Evolutionary conservation across 2,329 filamentous ascomycete genomes (phyloP).

Genomic region (Alternaria consortialis): DNA sequence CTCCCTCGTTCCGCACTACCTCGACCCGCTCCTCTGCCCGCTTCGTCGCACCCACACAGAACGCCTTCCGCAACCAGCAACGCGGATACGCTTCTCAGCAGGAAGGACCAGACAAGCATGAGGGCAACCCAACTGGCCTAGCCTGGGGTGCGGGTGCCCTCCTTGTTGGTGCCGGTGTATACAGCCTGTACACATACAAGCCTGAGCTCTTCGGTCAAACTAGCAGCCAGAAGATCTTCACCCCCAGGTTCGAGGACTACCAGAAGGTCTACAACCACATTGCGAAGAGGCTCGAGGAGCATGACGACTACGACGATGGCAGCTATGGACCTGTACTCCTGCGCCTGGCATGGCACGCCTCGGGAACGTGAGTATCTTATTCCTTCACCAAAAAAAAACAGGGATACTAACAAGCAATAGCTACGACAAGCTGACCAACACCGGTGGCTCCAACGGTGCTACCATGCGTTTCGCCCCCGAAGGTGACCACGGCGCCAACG

Average conservation of each 20-base stretch:
- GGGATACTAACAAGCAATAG: conserved; percentile 33
- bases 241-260: conserved; percentile 85
- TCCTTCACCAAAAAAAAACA: no score
- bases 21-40: conserved; percentile 63
- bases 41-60: conserved; percentile 67
- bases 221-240: conserved; percentile 63
- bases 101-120: conserved; percentile 54
- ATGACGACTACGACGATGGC: conserved; percentile 95
- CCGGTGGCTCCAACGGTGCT: conserved; percentile 93
- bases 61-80: conserved; percentile 77
- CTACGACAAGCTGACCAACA: conserved; percentile 85
- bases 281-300: conserved; percentile 80
- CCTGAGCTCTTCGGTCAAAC: conserved; percentile 54
- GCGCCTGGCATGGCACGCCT: conserved; percentile 92
- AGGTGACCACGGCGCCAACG: conserved; percentile 89
- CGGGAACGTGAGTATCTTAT: conserved; percentile 69
- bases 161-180: conserved; percentile 38
- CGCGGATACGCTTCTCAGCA: conserved; percentile 77
- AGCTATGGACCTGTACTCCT: conserved; percentile 93
- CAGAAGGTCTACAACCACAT: conserved; percentile 94
- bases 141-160: conserved; percentile 45
- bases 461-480: conserved; percentile 97
- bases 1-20: conserved; percentile 64
- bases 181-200: conserved; percentile 63
- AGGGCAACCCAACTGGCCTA: conserved; percentile 61